Percentiles rank a stretch among this genome's conserved stretches.
Conservation (phyloP, 1,139 yeast species). For the Saccharomyces pastorianus region DNA sequence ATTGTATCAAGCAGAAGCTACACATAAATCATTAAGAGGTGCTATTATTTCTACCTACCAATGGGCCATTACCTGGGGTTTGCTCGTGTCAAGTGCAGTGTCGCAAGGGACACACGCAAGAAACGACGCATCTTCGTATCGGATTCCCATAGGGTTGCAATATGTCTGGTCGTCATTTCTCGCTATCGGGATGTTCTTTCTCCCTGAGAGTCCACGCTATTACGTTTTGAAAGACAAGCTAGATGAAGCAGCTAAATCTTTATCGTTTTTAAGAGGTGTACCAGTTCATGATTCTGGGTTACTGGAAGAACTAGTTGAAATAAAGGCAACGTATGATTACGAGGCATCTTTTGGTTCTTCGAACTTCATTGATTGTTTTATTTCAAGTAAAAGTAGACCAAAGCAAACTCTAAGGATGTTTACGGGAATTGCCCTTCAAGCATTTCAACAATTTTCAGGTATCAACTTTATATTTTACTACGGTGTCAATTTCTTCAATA, state of each 20-base stretch:
- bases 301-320: constrained; percentile 69
- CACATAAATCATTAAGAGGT: constrained; percentile 75
- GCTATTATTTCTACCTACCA: constrained; percentile 74
- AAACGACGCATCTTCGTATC: constrained; percentile 49
- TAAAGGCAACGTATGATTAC: constrained; percentile 71
- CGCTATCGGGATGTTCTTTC: constrained; percentile 55
- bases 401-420: constrained; percentile 57
- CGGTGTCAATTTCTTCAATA: constrained; percentile 66
- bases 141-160: constrained; percentile 72
- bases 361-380: constrained; percentile 53
- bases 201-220: constrained; percentile 73
- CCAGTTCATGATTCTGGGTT: constrained; percentile 54
- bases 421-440: constrained; percentile 66
- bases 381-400: constrained; percentile 56
- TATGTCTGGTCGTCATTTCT: constrained; percentile 58
- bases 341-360: constrained; percentile 58
- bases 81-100: constrained; percentile 65
- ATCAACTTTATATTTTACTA: constrained; percentile 73
- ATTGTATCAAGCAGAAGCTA: constrained; percentile 72
- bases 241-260: constrained; percentile 51
- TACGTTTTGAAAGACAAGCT: constrained; percentile 56
- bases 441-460: constrained; percentile 71
- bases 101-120: constrained; percentile 64
- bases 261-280: constrained; percentile 58
- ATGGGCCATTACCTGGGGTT: constrained; percentile 86